Percentiles rank a stretch among this genome's conserved stretches.
phyloP scores from a whole-genome alignment of 2,329 filamentous ascomycete genomes.

The Microascus cirrosus region DNA sequence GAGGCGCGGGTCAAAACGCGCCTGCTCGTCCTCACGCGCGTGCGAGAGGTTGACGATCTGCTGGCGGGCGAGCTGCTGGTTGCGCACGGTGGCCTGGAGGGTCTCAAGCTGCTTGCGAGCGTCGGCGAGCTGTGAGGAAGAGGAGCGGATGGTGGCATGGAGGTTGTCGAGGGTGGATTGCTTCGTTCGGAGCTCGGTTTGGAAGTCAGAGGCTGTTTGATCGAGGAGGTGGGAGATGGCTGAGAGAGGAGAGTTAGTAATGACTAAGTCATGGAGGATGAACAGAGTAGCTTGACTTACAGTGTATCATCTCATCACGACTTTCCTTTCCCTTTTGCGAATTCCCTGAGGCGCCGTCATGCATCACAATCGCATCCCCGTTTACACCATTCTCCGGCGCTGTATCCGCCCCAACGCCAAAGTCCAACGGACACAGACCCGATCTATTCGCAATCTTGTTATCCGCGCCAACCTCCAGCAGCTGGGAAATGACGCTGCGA shows the following conservation, averaged over 20 bases:
- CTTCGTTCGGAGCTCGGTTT: slow-evolving; percentile 69
- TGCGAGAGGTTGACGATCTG: slow-evolving; percentile 69
- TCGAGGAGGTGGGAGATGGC: slow-evolving; percentile 76
- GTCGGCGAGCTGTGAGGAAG: slow-evolving; percentile 67
- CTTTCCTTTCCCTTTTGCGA: slow-evolving; percentile 53
- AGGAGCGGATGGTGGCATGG: slow-evolving; percentile 69
- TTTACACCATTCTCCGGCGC: slow-evolving; percentile 29
- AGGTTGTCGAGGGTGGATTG: slow-evolving; percentile 74
- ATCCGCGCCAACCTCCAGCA: slow-evolving; percentile 90
- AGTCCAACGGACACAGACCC: slow-evolving; percentile 82
- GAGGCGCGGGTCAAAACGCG: slow-evolving; percentile 27
- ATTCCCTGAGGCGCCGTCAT: slow-evolving; percentile 20
- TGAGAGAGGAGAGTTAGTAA: slow-evolving; percentile 22
- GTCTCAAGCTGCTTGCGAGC: slow-evolving; percentile 64
- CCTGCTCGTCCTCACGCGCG: slow-evolving; percentile 60
- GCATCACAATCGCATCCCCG: slow-evolving; percentile 29
- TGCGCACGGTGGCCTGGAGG: slow-evolving; percentile 54
- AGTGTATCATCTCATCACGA: slow-evolving; percentile 67
- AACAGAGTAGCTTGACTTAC: slow-evolving; percentile 37
- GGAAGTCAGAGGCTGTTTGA: slow-evolving; percentile 69
- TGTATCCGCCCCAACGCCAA: slow-evolving; percentile 70
- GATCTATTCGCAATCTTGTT: slow-evolving; percentile 86
- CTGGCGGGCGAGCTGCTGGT: slow-evolving; percentile 53
- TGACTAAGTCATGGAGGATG: background rate
- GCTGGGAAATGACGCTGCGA: slow-evolving; percentile 88